These are phyloP conservation scores for Neospermospora avenae DNA, from an alignment of 2,329 filamentous ascomycete genomes.

Conservation along the genomic window DNA sequence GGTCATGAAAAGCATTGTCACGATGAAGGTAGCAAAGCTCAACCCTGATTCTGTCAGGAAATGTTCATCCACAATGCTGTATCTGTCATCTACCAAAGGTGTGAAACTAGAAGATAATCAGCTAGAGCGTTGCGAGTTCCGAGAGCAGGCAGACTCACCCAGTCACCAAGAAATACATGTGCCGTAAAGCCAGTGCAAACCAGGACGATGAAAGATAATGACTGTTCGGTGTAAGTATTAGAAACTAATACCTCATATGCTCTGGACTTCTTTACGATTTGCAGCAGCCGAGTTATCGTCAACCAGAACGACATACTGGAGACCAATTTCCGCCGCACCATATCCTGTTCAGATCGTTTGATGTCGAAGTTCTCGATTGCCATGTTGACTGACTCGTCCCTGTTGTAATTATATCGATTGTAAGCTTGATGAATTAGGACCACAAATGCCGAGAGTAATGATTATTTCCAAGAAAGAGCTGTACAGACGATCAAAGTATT, in stretches of 20 bases:
- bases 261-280: neutral
- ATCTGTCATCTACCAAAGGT: neutral
- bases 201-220: conserved; percentile 6
- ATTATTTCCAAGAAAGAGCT: neutral
- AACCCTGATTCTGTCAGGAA: neutral
- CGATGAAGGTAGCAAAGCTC: conserved; percentile 11
- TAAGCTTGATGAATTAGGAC: conserved; percentile 5
- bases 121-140: neutral
- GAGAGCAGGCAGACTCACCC: neutral
- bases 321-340: neutral
- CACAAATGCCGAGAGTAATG: neutral
- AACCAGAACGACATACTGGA: conserved; percentile 10
- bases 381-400: conserved; percentile 11
- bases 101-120: neutral
- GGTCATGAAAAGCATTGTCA: conserved; percentile 12
- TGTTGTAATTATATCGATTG: neutral
- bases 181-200: conserved; percentile 9
- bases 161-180: conserved; percentile 12
- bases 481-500: neutral
- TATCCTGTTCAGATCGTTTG: neutral
- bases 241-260: neutral
- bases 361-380: conserved; percentile 4
- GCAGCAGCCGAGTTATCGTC: conserved; percentile 1
- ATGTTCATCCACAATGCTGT: neutral
- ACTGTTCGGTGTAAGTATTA: neutral